These are phyloP conservation scores for Plenodomus tracheiphilus DNA, from an alignment of 2,329 filamentous ascomycete genomes.

Conservation along the genomic window DNA sequence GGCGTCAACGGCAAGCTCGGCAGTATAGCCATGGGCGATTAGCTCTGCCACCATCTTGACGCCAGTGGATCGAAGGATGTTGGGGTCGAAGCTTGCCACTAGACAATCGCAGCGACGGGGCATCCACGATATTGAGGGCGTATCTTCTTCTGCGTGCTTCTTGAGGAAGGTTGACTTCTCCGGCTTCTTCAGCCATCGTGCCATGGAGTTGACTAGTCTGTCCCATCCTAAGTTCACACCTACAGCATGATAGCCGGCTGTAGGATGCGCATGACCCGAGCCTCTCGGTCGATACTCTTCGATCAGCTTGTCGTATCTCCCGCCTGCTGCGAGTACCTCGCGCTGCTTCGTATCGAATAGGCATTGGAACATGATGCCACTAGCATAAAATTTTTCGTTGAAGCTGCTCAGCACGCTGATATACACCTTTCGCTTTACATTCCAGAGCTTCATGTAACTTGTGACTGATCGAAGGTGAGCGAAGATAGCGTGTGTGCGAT, in stretches of 20 bases:
- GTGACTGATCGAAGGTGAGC: constrained; percentile 79
- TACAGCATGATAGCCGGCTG: constrained; percentile 69
- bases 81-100: constrained; percentile 82
- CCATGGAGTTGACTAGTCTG: constrained; percentile 68
- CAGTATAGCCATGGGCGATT: constrained; percentile 82
- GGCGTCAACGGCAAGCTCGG: constrained; percentile 81
- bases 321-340: constrained; percentile 90
- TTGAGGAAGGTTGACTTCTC: constrained; percentile 63
- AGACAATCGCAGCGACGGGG: constrained; percentile 76
- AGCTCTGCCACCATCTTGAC: constrained; percentile 76
- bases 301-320: constrained; percentile 88
- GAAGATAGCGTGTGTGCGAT: constrained; percentile 61
- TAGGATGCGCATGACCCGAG: constrained; percentile 54
- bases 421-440: constrained; percentile 76
- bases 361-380: constrained; percentile 85
- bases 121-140: constrained; percentile 41
- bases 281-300: constrained; percentile 77
- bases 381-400: constrained; percentile 85
- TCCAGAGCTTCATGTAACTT: constrained; percentile 74
- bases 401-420: constrained; percentile 83
- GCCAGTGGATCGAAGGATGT: constrained; percentile 73
- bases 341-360: constrained; percentile 79
- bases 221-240: constrained; percentile 93
- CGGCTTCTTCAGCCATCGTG: constrained; percentile 53
- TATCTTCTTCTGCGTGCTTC: constrained; percentile 66